Evolutionary conservation across 169 alveolate genomes (phyloP).

Genomic region (Plasmodium vivax): DNA sequence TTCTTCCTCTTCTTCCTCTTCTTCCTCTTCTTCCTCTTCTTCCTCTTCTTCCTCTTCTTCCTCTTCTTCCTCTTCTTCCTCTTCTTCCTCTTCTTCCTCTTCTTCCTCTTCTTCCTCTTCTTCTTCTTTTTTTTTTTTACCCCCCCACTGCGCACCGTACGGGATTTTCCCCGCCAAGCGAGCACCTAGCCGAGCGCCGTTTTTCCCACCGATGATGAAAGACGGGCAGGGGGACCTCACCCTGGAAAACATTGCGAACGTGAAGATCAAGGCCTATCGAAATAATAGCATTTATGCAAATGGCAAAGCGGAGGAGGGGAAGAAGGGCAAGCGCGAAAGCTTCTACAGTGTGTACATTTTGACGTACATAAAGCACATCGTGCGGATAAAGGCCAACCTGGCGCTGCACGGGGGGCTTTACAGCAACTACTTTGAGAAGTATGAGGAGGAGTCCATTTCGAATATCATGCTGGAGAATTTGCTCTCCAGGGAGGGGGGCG

Average conservation of each 20-base stretch:
- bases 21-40: background rate
- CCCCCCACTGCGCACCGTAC: background rate
- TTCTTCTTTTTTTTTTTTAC: background rate
- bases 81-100: background rate
- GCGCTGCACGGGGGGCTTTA: slow-evolving; percentile 69
- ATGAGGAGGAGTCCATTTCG: slow-evolving; percentile 65
- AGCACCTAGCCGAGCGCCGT: background rate
- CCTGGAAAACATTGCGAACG: slow-evolving; percentile 60
- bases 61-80: background rate
- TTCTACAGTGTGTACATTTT: slow-evolving; percentile 44
- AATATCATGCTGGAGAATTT: slow-evolving; percentile 45
- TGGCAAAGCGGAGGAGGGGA: slow-evolving; percentile 2
- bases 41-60: background rate
- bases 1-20: background rate
- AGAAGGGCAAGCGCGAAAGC: background rate
- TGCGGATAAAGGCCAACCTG: slow-evolving; percentile 49
- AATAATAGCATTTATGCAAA: slow-evolving; percentile 13
- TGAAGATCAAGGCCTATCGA: slow-evolving; percentile 54
- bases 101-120: background rate
- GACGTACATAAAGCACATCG: slow-evolving; percentile 68
- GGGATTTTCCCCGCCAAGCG: background rate
- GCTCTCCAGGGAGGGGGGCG: slow-evolving; percentile 8
- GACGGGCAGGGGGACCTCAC: slow-evolving; percentile 3
- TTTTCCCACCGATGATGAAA: slow-evolving; percentile 2
- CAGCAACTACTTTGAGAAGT: slow-evolving; percentile 65